A percentile compares a stretch with the other conserved stretches of the same genome.
phyloP scores from a whole-genome alignment of 2,329 filamentous ascomycete species.

The Verticillium albo-atrum region DNA sequence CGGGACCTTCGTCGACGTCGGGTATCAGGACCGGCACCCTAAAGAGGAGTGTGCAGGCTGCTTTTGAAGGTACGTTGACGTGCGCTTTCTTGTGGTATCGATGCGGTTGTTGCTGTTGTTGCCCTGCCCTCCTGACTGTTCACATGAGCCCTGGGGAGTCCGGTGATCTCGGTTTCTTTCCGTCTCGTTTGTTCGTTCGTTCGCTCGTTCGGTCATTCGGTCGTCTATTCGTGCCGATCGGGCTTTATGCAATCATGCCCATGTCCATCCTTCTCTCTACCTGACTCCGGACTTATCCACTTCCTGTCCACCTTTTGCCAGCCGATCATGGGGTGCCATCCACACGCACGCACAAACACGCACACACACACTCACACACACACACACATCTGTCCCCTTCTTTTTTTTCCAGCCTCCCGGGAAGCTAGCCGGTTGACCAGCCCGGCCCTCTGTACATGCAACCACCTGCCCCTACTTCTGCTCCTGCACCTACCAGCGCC shows the following conservation, averaged over 20 bases:
- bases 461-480: neutral
- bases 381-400: neutral
- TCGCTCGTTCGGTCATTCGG: neutral
- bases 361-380: neutral
- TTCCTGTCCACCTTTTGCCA: neutral
- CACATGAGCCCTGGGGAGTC: neutral
- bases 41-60: conserved; percentile 56
- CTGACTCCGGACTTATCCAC: conserved; percentile 3
- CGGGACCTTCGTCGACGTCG: conserved; percentile 42
- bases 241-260: conserved; percentile 1
- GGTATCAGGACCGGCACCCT: conserved; percentile 33
- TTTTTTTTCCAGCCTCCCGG: neutral
- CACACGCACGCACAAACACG: neutral
- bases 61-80: conserved; percentile 52
- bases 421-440: neutral
- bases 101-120: conserved; percentile 7
- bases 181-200: conserved; percentile 11
- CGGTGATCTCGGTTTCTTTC: conserved; percentile 8
- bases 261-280: conserved; percentile 4
- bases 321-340: neutral
- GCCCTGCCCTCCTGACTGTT: neutral
- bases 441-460: neutral
- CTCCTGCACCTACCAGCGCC: neutral
- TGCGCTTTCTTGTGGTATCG: neutral
- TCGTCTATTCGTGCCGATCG: neutral